phyloP scores from a whole-genome alignment of 805 yeast species.

The Nakazawaea holstii region DNA sequence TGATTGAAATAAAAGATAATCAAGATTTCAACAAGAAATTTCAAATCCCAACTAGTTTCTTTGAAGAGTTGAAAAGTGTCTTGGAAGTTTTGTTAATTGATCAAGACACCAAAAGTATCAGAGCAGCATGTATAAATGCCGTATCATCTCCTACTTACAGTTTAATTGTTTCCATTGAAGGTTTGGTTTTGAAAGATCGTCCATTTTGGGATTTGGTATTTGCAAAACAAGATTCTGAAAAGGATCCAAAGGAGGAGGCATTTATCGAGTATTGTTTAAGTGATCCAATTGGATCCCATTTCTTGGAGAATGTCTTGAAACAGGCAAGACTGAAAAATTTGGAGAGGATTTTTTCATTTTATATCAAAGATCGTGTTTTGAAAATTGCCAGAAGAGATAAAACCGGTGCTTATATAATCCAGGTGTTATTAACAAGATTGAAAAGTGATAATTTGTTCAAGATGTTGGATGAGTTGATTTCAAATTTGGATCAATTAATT shows the following conservation, averaged over 20 bases:
- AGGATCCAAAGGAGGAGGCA: constrained; percentile 61
- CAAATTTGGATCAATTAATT: constrained; percentile 56
- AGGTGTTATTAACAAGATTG: constrained; percentile 59
- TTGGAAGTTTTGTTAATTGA: constrained; percentile 33
- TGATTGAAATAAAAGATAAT: constrained; percentile 81
- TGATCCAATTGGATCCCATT: constrained; percentile 92
- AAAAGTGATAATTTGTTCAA: constrained; percentile 48
- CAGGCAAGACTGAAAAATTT: constrained; percentile 63
- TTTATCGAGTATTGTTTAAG: constrained; percentile 80
- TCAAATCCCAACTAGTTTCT: constrained; percentile 61
- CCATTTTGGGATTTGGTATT: constrained; percentile 65
- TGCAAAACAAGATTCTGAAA: constrained; percentile 40
- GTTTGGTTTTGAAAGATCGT: constrained; percentile 70
- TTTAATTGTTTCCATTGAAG: constrained; percentile 72
- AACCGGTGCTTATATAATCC: constrained; percentile 80
- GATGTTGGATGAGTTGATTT: constrained; percentile 60
- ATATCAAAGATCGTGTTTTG: constrained; percentile 69
- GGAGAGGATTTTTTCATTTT: constrained; percentile 61
- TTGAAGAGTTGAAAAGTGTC: constrained; percentile 50
- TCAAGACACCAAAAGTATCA: constrained; percentile 39
- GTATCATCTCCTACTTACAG: constrained; percentile 87
- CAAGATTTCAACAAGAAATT: constrained; percentile 63
- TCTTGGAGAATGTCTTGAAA: constrained; percentile 67
- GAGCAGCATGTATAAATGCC: constrained; percentile 74
- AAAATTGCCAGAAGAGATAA: constrained; percentile 76